Evolutionary conservation across 2,329 filamentous ascomycete species (phyloP), one percentile per base, ranked within the genome.

Genomic region (Bipolaris oryzae): DNA sequence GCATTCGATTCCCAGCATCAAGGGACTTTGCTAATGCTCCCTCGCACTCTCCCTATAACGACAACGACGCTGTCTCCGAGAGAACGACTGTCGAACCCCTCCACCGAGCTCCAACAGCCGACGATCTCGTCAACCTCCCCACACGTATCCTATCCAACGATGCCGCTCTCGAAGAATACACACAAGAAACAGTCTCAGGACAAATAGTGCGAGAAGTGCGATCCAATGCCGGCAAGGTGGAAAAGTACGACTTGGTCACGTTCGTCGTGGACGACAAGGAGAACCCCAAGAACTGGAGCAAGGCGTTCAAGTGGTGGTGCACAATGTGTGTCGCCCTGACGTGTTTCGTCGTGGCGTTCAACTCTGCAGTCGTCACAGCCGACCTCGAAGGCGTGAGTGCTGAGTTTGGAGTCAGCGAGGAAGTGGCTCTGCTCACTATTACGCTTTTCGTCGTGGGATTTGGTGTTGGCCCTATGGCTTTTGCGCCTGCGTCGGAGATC

Each of bases 281-380:
- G 62, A 94, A 94, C 69, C 91, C 91, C 0, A 94, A 94, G 81
- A 95, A 94, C 75, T 95, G 90, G 90, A 86, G 84, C 54, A 92
- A 91, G 74, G 79, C 77, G 1, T 89, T 80, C 74, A 95, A 93
- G 77, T 94, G 91, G 90, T 78, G 70, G 67, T 88, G 86, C 70
- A 96, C 92, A 21, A 92, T 96, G 88, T 86, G 91, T 15, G 91
- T 96, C 0, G 89, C 92, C 0, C 31, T 79, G 0, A 80, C 79
- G 1, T 81, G 79, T 63, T 81, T 81, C 55, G 76, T 76, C 16
- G 67, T 81, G 3, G 79, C 79, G 1, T 78, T 81, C 64, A 78
- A 81, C 65, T 91, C 88, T 46, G 86, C 87, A 49, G 88, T 96
- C 63, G 87, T 96, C 71, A 96, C 92, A 0, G 86, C 91, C 10